phyloP scores from a whole-genome alignment of 306 rosid species.

The Quercus variabilis region DNA sequence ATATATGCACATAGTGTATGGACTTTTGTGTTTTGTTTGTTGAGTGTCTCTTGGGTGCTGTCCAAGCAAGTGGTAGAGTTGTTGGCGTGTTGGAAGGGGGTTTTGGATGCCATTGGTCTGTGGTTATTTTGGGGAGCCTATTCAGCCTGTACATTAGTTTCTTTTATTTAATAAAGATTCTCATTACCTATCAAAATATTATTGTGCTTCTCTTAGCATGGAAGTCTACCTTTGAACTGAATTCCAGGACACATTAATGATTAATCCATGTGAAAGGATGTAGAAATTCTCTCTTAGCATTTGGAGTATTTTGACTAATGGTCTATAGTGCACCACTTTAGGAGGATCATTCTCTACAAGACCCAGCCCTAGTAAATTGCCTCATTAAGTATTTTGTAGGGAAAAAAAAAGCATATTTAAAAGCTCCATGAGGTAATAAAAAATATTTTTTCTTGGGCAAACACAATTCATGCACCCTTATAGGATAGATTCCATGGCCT shows the following conservation, averaged over 20 bases:
- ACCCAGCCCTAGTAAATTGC: background rate
- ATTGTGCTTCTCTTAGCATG: background rate
- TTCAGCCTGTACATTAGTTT: too few relatives aligned
- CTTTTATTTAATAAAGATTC: too few relatives aligned
- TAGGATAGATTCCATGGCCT: background rate
- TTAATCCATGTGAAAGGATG: background rate
- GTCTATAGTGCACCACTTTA: background rate
- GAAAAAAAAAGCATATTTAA: too few relatives aligned
- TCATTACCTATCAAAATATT: too few relatives aligned
- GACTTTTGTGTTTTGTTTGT: too few relatives aligned
- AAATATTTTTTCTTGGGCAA: background rate
- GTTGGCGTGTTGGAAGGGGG: too few relatives aligned
- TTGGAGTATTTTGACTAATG: background rate
- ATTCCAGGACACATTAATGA: background rate
- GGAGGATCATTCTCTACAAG: background rate
- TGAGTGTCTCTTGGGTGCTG: too few relatives aligned
- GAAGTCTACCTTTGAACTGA: background rate
- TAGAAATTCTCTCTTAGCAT: background rate
- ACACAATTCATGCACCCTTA: background rate
- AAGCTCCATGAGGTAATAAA: background rate
- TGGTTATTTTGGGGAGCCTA: too few relatives aligned
- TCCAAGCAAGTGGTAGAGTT: too few relatives aligned
- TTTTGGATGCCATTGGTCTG: too few relatives aligned
- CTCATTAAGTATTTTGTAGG: too few relatives aligned
- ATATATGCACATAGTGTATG: too few relatives aligned